Evolutionary conservation across 2,329 filamentous ascomycete species (phyloP), one percentile per base, ranked within the genome.

Genomic region (Dothidotthia symphoricarpi): DNA sequence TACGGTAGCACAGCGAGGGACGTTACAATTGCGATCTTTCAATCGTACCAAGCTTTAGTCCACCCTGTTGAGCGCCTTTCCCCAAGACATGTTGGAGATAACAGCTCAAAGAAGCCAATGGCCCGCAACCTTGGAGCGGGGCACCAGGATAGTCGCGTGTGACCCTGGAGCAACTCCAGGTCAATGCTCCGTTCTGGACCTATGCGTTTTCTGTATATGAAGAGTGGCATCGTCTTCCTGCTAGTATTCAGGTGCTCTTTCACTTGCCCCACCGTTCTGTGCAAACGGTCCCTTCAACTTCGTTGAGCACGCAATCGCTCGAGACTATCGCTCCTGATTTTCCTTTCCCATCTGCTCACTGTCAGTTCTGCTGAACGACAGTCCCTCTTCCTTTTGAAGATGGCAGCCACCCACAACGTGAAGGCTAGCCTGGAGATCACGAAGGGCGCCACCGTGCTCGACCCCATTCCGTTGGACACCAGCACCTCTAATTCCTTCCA

Each of bases 391-490:
- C 16, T 25, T 26, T 35, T n/a, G n/a, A 38, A 30, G 22, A 61
- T 61, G 57, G 56, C 55, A 17, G 35, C 41, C 32, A 52, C 34
- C 19, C 41, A 43, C 36, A 49, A 57, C 31, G 49, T 54, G 41
- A 58, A 57, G 39, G 45, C 57, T n/a, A 59, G 56, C 31, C 51
- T 63, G 10, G 59, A 63, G 34, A 57, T 61, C 36, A 60, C 57
- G 8, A 63, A 60, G 39, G 57, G 59, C 12, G 59, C 52, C 13
- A 52, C 55, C 4, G 46, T 51, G 24, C 34, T 55, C 28, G 55
- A 63, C 4, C 56, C 57, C 8, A 47, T 61, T 14, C 47, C 57
- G 3, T 38, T 59, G 16, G 59, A 59, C 19, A 34, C 48, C 27
- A 57, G 45, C 36, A 46, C 52, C 12, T 41, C 52, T 31, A 47